Evolutionary conservation across 23 red algal genomes (phyloP).

Genomic region (Chondrus crispus): DNA sequence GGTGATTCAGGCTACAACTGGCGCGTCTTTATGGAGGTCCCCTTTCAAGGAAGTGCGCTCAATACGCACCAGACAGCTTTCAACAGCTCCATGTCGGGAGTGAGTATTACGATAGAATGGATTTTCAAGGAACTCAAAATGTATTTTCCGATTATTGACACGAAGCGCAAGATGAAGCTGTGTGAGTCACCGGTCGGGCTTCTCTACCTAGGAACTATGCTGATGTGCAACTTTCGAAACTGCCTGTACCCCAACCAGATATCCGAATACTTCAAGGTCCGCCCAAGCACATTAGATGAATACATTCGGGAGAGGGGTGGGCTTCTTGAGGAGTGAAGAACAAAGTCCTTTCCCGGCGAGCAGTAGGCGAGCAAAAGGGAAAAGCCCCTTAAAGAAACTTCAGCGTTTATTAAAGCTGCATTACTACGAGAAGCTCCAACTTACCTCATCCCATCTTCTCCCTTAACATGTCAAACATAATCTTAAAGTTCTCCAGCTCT

Average conservation of each 20-base stretch:
- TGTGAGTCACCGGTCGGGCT: slow-evolving; percentile 16
- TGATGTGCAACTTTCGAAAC: background rate
- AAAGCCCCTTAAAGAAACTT: too few species aligned
- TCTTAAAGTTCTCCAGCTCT: background rate
- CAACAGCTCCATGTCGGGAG: background rate
- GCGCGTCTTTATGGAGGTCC: background rate
- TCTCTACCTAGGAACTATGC: slow-evolving; percentile 2
- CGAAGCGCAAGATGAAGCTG: slow-evolving; percentile 14
- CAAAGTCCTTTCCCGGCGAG: slow-evolving; percentile 1
- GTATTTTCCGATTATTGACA: background rate
- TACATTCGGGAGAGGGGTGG: background rate
- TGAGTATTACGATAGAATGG: background rate
- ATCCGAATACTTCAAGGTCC: background rate
- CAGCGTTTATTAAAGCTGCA: too few species aligned
- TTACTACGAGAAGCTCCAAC: too few species aligned
- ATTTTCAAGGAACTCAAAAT: slow-evolving; percentile 5
- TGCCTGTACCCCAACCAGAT: background rate
- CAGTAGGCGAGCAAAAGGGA: too few species aligned
- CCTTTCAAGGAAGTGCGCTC: background rate
- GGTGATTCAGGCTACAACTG: slow-evolving; percentile 7
- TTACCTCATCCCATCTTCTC: too few species aligned
- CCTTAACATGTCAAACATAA: background rate
- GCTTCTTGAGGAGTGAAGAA: slow-evolving; percentile 17
- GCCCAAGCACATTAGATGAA: background rate
- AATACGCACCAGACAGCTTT: background rate